Conservation (phyloP, 257 asterid species). For the Solanum appendiculatum region DNA sequence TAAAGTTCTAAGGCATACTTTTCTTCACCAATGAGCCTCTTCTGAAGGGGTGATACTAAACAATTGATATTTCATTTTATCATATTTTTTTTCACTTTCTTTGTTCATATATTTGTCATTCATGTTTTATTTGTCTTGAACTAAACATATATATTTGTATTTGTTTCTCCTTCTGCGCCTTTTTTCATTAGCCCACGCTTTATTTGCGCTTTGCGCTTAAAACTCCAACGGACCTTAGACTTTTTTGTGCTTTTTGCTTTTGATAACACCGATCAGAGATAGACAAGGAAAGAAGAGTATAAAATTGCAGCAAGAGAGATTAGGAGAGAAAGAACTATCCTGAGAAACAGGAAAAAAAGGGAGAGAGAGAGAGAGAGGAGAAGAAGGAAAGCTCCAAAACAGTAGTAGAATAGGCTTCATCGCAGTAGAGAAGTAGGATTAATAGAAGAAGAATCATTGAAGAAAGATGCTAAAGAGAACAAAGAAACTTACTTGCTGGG, state of each 20-base stretch:
- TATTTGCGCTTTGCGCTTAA: not conserved
- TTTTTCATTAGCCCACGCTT: not conserved
- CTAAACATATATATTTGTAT: not conserved
- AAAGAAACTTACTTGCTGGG: not conserved
- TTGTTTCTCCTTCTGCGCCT: not conserved
- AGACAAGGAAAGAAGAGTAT: not conserved
- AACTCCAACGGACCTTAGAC: not conserved
- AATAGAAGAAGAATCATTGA: not conserved
- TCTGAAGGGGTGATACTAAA: not conserved
- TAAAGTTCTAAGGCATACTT: not conserved
- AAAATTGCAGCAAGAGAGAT: not conserved
- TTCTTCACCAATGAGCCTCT: not conserved
- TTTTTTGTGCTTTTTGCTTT: not conserved
- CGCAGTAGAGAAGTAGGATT: not conserved
- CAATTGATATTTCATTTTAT: not conserved
- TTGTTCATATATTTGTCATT: not conserved
- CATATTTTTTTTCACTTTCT: not conserved
- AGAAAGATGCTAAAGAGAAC: not conserved
- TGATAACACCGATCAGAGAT: not conserved
- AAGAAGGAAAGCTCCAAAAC: not conserved
- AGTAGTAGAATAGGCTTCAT: not conserved
- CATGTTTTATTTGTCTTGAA: not conserved
- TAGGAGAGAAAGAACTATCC: not conserved
- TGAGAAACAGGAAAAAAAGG: not conserved
- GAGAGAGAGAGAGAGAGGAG: not conserved